Conservation (phyloP, 768 basidiomycete species). For the Boletus sensibilis region DNA sequence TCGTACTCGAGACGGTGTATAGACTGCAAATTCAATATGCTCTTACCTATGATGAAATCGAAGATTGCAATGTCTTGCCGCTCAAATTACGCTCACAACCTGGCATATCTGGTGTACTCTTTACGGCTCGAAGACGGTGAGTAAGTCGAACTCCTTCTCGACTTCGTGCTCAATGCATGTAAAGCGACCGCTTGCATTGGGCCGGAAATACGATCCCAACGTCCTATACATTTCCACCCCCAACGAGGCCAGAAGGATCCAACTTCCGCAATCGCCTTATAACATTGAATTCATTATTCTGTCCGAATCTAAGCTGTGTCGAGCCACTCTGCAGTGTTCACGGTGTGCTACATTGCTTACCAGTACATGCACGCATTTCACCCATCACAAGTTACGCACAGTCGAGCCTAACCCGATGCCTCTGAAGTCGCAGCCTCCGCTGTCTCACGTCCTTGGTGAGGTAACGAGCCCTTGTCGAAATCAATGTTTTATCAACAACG, state of each 20-base stretch:
- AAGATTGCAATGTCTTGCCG: slow-evolving; percentile 48
- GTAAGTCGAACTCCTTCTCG: slow-evolving; percentile 22
- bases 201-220: slow-evolving; percentile 24
- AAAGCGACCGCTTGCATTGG: slow-evolving; percentile 36
- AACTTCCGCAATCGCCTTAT: slow-evolving; percentile 31
- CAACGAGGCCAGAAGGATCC: slow-evolving; percentile 6
- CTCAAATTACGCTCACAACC: slow-evolving; percentile 31
- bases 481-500: slow-evolving; percentile 27
- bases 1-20: slow-evolving; percentile 48
- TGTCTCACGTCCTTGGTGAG: slow-evolving; percentile 1
- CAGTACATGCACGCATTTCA: slow-evolving; percentile 12
- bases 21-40: slow-evolving; percentile 39
- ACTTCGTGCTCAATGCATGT: slow-evolving; percentile 4
- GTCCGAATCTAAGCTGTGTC: slow-evolving; percentile 51
- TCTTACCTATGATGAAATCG: slow-evolving; percentile 46
- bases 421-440: background rate
- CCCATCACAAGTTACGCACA: slow-evolving; percentile 15
- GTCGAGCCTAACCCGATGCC: slow-evolving; percentile 25
- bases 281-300: slow-evolving; percentile 45
- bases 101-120: slow-evolving; percentile 29
- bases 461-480: slow-evolving; percentile 25
- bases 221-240: slow-evolving; percentile 12
- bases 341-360: slow-evolving; percentile 32
- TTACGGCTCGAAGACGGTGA: slow-evolving; percentile 23
- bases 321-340: slow-evolving; percentile 52